phyloP scores from a whole-genome alignment of 192 early-diverging fungal species.

The Backusella circina region DNA sequence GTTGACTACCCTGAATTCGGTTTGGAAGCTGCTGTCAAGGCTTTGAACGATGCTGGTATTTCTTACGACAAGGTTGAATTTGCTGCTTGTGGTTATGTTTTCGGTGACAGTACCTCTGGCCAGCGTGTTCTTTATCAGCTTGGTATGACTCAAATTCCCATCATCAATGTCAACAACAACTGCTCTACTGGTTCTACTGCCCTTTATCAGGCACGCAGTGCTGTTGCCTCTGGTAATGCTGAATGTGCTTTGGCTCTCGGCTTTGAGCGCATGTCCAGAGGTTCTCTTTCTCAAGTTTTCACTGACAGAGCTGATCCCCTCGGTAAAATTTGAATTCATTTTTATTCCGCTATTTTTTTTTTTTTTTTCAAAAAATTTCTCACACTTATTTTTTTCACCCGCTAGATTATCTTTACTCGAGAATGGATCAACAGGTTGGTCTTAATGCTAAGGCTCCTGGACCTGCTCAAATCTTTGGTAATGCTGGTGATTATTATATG shows the following conservation, averaged over 20 bases:
- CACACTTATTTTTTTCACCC: background rate
- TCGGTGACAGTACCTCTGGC: constrained; percentile 63
- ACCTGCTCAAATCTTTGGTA: constrained; percentile 68
- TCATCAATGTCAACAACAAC: constrained; percentile 74
- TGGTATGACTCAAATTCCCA: constrained; percentile 68
- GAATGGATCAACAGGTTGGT: constrained; percentile 45
- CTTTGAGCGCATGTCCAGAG: constrained; percentile 67
- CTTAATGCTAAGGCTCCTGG: constrained; percentile 53
- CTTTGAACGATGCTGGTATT: constrained; percentile 63
- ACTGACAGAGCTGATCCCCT: constrained; percentile 61
- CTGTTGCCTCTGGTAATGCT: constrained; percentile 52
- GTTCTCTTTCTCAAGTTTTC: constrained; percentile 47
- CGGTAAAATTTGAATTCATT: constrained; percentile 15
- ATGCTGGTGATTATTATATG: constrained; percentile 66
- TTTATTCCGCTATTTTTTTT: background rate
- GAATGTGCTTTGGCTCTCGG: constrained; percentile 74
- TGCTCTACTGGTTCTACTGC: constrained; percentile 74
- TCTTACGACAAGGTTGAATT: constrained; percentile 66
- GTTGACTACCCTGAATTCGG: constrained; percentile 54
- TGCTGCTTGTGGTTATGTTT: constrained; percentile 44
- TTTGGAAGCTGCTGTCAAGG: constrained; percentile 65
- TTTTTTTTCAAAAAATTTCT: constrained; percentile 31
- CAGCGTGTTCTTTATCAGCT: constrained; percentile 70
- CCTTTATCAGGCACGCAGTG: constrained; percentile 56
- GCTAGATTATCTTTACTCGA: constrained; percentile 18